These are phyloP conservation scores for Paraphoma sp. DNA, from an alignment of 2,329 filamentous ascomycete genomes.

Conservation along the genomic window DNA sequence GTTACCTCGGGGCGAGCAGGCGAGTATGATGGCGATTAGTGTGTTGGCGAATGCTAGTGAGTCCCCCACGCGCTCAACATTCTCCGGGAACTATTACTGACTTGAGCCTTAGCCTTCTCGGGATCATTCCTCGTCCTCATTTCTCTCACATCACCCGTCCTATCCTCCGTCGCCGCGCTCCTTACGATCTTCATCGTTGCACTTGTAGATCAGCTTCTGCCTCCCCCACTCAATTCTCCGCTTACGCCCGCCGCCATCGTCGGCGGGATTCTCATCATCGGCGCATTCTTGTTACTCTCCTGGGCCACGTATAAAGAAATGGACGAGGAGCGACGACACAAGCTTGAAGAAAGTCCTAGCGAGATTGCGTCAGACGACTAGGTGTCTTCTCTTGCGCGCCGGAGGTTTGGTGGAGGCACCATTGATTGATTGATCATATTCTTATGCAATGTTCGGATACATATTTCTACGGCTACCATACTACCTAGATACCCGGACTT, in stretches of 20 bases:
- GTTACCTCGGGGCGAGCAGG: conserved; percentile 77
- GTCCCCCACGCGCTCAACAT: conserved; percentile 30
- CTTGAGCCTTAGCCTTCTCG: conserved; percentile 68
- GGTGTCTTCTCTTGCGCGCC: not conserved
- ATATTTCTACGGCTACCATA: not conserved
- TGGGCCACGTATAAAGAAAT: conserved; percentile 96
- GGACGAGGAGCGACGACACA: conserved; percentile 77
- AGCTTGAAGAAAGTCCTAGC: conserved; percentile 51
- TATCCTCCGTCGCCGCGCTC: conserved; percentile 89
- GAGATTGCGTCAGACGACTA: conserved; percentile 50
- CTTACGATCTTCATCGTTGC: conserved; percentile 97
- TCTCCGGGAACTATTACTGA: conserved; percentile 1
- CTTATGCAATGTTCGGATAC: not conserved
- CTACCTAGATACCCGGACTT: not conserved
- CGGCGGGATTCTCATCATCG: conserved; percentile 87
- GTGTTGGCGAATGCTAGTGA: conserved; percentile 83
- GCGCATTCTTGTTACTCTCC: conserved; percentile 83
- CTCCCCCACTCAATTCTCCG: conserved; percentile 70
- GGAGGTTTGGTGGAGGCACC: not conserved
- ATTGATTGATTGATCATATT: too few relatives aligned
- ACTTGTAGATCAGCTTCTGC: conserved; percentile 85
- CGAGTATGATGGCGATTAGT: conserved; percentile 79
- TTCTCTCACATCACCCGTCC: conserved; percentile 87
- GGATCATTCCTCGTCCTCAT: conserved; percentile 94
- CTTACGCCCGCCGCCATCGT: conserved; percentile 76